phyloP scores from a whole-genome alignment of 192 early-diverging fungal genomes.

The Podila verticillata region DNA sequence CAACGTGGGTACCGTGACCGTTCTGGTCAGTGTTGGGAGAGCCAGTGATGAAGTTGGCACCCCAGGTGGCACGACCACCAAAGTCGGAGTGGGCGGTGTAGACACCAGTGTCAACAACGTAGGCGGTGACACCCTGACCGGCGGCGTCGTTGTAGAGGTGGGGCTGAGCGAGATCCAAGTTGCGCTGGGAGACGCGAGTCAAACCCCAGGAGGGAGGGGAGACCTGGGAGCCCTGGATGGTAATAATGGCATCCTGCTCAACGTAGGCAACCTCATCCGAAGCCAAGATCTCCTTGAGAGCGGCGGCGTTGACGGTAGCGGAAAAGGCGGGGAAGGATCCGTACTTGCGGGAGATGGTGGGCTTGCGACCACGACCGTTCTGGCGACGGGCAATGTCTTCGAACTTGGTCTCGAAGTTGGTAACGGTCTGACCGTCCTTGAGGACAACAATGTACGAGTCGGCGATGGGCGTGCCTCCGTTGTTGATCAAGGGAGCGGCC shows the following conservation, averaged over 20 bases:
- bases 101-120: constrained; percentile 72
- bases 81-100: constrained; percentile 57
- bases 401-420: constrained; percentile 30
- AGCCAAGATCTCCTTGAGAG: constrained; percentile 32
- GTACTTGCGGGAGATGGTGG: constrained; percentile 34
- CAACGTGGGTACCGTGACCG: constrained; percentile 75
- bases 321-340: constrained; percentile 14
- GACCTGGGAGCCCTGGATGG: constrained; percentile 64
- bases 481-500: constrained; percentile 34
- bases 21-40: constrained; percentile 56
- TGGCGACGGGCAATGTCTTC: constrained; percentile 31
- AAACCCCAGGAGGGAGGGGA: constrained; percentile 86
- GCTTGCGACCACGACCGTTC: constrained; percentile 31
- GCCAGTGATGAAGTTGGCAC: constrained; percentile 19
- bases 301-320: constrained; percentile 26
- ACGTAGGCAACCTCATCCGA: constrained; percentile 74
- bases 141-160: constrained; percentile 68
- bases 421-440: constrained; percentile 16
- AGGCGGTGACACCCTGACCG: constrained; percentile 68
- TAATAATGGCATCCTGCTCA: constrained; percentile 83
- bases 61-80: constrained; percentile 54
- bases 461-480: constrained; percentile 21
- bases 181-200: constrained; percentile 54
- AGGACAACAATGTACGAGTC: constrained; percentile 49
- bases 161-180: constrained; percentile 30